These are phyloP conservation scores for Leccinum subrobustum DNA, from an alignment of 1,284 basidiomycete species.

Conservation along the genomic window DNA sequence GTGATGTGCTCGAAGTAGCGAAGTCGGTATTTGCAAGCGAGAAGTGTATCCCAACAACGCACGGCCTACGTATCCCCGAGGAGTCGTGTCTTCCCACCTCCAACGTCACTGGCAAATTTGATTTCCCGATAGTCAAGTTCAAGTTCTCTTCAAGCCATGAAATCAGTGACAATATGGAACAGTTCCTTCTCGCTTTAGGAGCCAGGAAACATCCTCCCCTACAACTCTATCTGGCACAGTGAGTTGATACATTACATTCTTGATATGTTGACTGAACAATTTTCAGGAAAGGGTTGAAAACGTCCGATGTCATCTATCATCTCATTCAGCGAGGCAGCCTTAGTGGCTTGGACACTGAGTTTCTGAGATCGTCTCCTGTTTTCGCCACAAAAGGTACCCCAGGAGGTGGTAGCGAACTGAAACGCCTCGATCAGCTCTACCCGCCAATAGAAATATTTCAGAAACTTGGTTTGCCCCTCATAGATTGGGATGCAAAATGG, in stretches of 20 bases:
- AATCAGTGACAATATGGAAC: constrained; percentile 70
- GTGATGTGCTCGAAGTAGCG: constrained; percentile 29
- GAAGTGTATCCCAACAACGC: constrained; percentile 78
- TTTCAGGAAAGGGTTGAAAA: constrained; percentile 73
- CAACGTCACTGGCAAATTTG: constrained; percentile 49
- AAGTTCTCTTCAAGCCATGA: constrained; percentile 60
- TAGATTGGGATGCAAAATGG: constrained; percentile 81
- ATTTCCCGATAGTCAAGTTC: constrained; percentile 71
- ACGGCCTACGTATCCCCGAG: constrained; percentile 68
- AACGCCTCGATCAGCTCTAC: constrained; percentile 65
- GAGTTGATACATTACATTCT: neutral
- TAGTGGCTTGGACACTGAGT: neutral
- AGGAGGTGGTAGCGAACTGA: too few species aligned
- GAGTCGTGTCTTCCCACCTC: constrained; percentile 87
- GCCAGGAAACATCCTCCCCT: too few species aligned
- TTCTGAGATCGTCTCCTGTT: constrained; percentile 69
- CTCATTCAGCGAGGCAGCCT: constrained; percentile 69
- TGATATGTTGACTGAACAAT: neutral
- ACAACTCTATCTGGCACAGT: constrained; percentile 39
- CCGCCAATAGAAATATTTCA: constrained; percentile 78
- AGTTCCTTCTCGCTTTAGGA: too few species aligned
- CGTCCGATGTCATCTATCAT: constrained; percentile 73
- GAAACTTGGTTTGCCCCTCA: constrained; percentile 70
- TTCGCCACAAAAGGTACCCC: constrained; percentile 17
- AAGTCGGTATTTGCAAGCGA: constrained; percentile 60